Base-by-base conservation (phyloP, 345 rosid genomes). In the Dimocarpus longan region DNA sequence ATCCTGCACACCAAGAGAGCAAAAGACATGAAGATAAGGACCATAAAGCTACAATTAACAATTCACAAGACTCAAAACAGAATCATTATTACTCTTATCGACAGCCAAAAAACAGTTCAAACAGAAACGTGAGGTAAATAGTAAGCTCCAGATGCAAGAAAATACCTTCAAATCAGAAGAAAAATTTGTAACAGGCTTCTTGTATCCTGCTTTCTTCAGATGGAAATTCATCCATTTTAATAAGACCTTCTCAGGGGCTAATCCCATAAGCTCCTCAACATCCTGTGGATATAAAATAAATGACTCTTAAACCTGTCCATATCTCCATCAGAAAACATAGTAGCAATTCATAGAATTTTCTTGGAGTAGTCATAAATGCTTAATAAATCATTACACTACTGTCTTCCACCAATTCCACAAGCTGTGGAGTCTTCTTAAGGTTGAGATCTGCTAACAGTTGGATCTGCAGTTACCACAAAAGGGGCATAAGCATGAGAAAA, bases 351-450 rank as follows among this genome's bases (percentile, higher is more conserved):
- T 10, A 44, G 28, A 37, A 48, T 26, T 73, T 13, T 4, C 48
- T 8, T 40, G 37, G 42, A 42, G 79, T 71, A 32, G 50, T 65
- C 63, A 57, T 75, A 72, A 60, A 46, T 32, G 21, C 60, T 15
- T 64, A 70, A 75, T 62, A 79, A 40, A 40, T 66, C 79, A 37
- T 84, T 87, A 93, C 97, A 83, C 78, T 88, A 86, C 73, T 88
- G 79, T 92, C 98, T 21, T 92, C 98, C 80, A 93, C 93, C 88
- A 95, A 78, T 74, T 95, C 98, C 79, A 93, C 90, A 19, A 95
- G 98, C 80, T 93, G 98, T 85, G 98, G 98, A 71, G 95, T 95
- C 93, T 95, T 95, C 90, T 86, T 93, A 71, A 95, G 87, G 81
- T 91, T 91, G 83, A 95, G 97, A 87, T 95, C 94, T 6, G 97